These are phyloP conservation scores for Penicillium aurantiogriseum DNA, from an alignment of 2,329 filamentous ascomycete species.

Conservation along the genomic window DNA sequence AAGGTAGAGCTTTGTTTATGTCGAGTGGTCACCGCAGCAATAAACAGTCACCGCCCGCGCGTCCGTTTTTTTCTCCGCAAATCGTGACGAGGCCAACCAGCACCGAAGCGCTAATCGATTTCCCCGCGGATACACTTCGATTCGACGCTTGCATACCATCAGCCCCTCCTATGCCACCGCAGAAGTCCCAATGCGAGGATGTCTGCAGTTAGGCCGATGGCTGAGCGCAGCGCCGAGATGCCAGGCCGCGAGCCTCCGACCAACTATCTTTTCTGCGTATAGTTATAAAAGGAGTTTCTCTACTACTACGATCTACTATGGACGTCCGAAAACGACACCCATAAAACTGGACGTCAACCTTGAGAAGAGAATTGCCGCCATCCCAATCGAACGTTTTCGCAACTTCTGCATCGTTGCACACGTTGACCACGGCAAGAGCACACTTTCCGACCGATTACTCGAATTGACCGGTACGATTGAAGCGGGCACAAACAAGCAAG, in stretches of 20 bases:
- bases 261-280: constrained; percentile 22
- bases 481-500: constrained; percentile 85
- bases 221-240: constrained; percentile 42
- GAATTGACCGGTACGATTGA: constrained; percentile 93
- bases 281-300: constrained; percentile 32
- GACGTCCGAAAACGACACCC: constrained; percentile 17
- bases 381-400: constrained; percentile 59
- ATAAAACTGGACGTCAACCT: constrained; percentile 48
- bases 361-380: constrained; percentile 55
- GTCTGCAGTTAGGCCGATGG: constrained; percentile 48
- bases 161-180: constrained; percentile 33
- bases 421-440: constrained; percentile 98
- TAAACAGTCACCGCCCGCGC: constrained; percentile 29
- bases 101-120: constrained; percentile 1
- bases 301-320: constrained; percentile 27
- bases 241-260: constrained; percentile 32
- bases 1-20: constrained; percentile 36
- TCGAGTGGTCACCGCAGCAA: constrained; percentile 39
- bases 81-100: neutral
- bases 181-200: constrained; percentile 47
- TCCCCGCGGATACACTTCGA: neutral
- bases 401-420: constrained; percentile 99
- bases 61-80: constrained; percentile 36
- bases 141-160: constrained; percentile 5
- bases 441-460: constrained; percentile 84